Evolutionary conservation across 2,329 filamentous ascomycete species (phyloP).

Genomic region (Leptographium procerum): DNA sequence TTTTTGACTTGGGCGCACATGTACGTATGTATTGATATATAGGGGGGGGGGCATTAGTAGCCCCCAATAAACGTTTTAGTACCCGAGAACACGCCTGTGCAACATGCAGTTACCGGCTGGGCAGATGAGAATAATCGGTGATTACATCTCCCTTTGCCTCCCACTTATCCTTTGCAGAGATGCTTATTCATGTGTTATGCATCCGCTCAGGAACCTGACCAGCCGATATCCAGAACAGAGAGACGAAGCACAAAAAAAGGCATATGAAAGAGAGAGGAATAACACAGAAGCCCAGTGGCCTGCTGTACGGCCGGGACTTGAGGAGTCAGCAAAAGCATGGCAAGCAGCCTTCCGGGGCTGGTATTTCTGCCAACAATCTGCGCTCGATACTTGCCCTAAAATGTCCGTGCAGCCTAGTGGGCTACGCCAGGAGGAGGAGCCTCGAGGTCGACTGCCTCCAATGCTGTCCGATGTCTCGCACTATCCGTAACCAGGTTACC

Average conservation of each 20-base stretch:
- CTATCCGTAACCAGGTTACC: conserved; percentile 65
- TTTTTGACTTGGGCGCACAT: not conserved
- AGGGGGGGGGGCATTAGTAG: not conserved
- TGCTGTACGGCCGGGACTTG: not conserved
- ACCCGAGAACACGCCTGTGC: not conserved
- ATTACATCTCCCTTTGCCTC: not conserved
- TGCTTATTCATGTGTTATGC: not conserved
- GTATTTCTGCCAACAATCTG: not conserved
- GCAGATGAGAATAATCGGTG: not conserved
- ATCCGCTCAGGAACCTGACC: not conserved
- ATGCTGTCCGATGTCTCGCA: conserved; percentile 35
- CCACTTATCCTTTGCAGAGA: not conserved
- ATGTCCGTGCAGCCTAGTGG: not conserved
- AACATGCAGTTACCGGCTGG: not conserved
- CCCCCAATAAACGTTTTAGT: not conserved
- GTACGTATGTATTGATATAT: not conserved
- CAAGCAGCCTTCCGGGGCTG: not conserved
- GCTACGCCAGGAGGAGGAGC: conserved; percentile 7
- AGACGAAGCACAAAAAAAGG: not conserved
- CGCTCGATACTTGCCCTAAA: not conserved
- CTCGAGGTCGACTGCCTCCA: conserved; percentile 44
- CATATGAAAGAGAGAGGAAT: not conserved
- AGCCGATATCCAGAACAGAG: not conserved
- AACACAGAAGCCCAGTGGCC: not conserved
- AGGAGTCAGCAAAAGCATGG: not conserved